Base-by-base conservation (phyloP, 129 eudicot genomes). In the Dittrichia graveolens region DNA sequence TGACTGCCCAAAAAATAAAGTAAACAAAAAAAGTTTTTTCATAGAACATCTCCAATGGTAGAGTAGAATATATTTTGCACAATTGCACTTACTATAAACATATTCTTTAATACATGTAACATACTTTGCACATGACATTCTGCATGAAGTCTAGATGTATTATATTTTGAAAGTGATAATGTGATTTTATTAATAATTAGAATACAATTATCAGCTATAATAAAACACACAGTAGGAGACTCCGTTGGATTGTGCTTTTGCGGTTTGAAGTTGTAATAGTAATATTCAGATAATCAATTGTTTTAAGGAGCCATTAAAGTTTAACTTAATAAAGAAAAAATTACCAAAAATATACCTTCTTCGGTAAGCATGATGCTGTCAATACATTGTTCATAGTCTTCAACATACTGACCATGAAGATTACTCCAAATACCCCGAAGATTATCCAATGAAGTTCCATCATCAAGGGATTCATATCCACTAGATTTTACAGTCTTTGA, bases 311-410 rank as follows among this genome's bases (percentile, higher is more conserved):
- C 31, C 31, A 24, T 24, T 24, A 24, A 24, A 24, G 31, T 24
- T 24, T 24, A 24, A 24, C 31, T 24, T 24, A 24, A 24, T 24
- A 24, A 24, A 24, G 31, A 24, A 24, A 24, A 24, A 24, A 24
- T 24, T 24, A 24, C 31, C 31, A 24, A 7, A 4, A 31, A 5
- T 10, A n/a, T 60, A 58, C 80, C 84, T 80, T 54, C 67, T 60
- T 76, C 81, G 40, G 12, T 41, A 13, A 62, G 73, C 71, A 80
- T 69, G 66, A 86, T 80, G 68, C 65, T 80, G 50, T 83, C 85
- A 7, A 86, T 74, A 73, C 87, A 83, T 24, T 80, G 72, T 74
- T 86, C 87, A 69, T 83, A 86, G 72, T 83, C 87, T 70, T 80
- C 63, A 13, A 80, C 76, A 69, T 83, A 86, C 38, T 86, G 82